Evolutionary conservation across 306 rosid species (phyloP), one percentile per base, ranked within the genome.

Genomic region (Canavalia ensiformis): DNA sequence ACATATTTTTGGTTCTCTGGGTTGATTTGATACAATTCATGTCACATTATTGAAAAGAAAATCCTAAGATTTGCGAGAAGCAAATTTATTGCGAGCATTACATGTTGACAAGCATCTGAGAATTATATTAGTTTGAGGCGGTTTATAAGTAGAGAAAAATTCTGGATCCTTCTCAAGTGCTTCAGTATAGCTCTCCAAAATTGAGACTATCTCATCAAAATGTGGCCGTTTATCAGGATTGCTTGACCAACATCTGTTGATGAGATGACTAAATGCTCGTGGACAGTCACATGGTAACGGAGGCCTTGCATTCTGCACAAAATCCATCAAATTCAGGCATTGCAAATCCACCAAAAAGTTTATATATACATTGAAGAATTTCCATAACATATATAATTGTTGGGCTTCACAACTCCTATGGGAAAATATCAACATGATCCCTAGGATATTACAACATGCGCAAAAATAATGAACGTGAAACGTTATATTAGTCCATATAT

Each of bases 221-320:
- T 92, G 90, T 2, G 99, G 99, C 66, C 99, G 44, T 85, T 90
- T 93, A 33, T 85, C 82, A 3, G 98, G 96, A 42, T 88, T 91
- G 76, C 89, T 83, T n/a, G 99, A 89, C 99, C 99, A 95, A 59
- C 99, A 95, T 82, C 85, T 86, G 74, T 85, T 89, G 12, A 95
- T 92, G 47, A 95, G 91, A 77, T 80, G 86, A 83, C 94, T 76
- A 67, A 95, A 88, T 57, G 97, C 96, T 73, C 11, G 0, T 0
- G 99, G 99, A 80, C 98, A 95, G 3, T 84, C 90, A 12, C 82
- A 68, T 42, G 97, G 99, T 77, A 95, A 86, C 0, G 96, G 94
- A 8, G 99, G 99, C 77, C 99, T 93, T 81, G 87, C 99, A 86
- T 95, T 95, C 99, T 95, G 87, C 89, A 85, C 77, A 79, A 76